Conservation (phyloP, 768 basidiomycete species). For the Macrolepiota albuminosa region DNA sequence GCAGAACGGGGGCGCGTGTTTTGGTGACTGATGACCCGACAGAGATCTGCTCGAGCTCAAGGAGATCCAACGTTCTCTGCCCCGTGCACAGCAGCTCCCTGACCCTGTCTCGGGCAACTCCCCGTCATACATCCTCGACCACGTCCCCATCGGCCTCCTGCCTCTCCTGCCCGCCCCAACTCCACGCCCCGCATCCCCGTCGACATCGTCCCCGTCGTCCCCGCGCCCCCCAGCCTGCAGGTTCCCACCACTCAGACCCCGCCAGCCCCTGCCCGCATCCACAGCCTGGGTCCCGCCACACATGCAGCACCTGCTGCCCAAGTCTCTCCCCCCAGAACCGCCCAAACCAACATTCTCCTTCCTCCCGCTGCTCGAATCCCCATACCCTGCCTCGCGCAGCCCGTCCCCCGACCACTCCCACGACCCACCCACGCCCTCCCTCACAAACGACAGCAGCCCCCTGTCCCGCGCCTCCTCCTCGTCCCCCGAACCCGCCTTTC, state of each 20-base stretch:
- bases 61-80: constrained; percentile 61
- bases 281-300: constrained; percentile 19
- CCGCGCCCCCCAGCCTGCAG: constrained; percentile 5
- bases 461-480: constrained; percentile 28
- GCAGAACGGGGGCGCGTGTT: constrained; percentile 2
- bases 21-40: constrained; percentile 13
- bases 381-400: constrained; percentile 16
- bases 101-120: constrained; percentile 37
- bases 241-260: not conserved
- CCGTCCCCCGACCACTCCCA: constrained; percentile 19
- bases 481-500: constrained; percentile 26
- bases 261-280: constrained; percentile 8
- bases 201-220: constrained; percentile 8
- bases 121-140: constrained; percentile 37
- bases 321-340: constrained; percentile 15
- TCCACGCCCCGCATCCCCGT: not conserved
- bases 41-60: constrained; percentile 68
- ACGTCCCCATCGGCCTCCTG: constrained; percentile 61
- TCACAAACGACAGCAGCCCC: constrained; percentile 34
- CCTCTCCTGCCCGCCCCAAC: constrained; percentile 42
- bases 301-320: constrained; percentile 27
- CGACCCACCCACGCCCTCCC: constrained; percentile 31
- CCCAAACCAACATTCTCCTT: constrained; percentile 28
- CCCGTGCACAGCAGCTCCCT: constrained; percentile 47
- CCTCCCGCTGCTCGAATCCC: constrained; percentile 32